These are phyloP conservation scores for Grosmannia clavigera DNA, from an alignment of 2,329 filamentous ascomycete species.

Conservation along the genomic window DNA sequence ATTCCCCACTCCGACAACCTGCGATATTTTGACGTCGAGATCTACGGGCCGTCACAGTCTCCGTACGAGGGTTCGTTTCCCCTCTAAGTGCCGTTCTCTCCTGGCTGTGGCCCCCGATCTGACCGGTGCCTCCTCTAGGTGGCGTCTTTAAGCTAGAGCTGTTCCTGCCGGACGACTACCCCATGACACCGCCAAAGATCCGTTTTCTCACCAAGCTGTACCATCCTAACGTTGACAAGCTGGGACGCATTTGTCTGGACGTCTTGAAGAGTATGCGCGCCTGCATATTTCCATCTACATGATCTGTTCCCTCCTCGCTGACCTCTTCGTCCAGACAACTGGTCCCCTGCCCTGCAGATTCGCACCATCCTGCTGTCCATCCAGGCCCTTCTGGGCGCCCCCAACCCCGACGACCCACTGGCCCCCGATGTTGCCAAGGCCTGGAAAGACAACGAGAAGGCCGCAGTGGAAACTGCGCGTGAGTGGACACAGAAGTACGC, in stretches of 20 bases:
- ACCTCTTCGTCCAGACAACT: slow-evolving; percentile 58
- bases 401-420: slow-evolving; percentile 96
- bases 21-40: slow-evolving; percentile 95
- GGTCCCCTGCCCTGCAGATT: slow-evolving; percentile 96
- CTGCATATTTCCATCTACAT: not conserved
- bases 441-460: slow-evolving; percentile 93
- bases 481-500: slow-evolving; percentile 88
- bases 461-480: slow-evolving; percentile 80
- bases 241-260: slow-evolving; percentile 92
- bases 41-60: slow-evolving; percentile 82
- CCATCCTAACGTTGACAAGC: slow-evolving; percentile 96
- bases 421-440: slow-evolving; percentile 94
- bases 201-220: slow-evolving; percentile 98
- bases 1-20: slow-evolving; percentile 95
- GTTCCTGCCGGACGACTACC: slow-evolving; percentile 96
- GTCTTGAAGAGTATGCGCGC: slow-evolving; percentile 70
- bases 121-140: slow-evolving; percentile 23
- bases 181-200: slow-evolving; percentile 98
- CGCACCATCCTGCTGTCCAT: slow-evolving; percentile 97
- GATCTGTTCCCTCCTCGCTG: not conserved
- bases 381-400: slow-evolving; percentile 87
- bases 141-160: slow-evolving; percentile 95
- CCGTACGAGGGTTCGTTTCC: slow-evolving; percentile 69
- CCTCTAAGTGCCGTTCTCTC: no score
- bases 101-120: not conserved